Conservation (phyloP, 2,329 filamentous ascomycete species). For the Colletotrichum paranaense region DNA sequence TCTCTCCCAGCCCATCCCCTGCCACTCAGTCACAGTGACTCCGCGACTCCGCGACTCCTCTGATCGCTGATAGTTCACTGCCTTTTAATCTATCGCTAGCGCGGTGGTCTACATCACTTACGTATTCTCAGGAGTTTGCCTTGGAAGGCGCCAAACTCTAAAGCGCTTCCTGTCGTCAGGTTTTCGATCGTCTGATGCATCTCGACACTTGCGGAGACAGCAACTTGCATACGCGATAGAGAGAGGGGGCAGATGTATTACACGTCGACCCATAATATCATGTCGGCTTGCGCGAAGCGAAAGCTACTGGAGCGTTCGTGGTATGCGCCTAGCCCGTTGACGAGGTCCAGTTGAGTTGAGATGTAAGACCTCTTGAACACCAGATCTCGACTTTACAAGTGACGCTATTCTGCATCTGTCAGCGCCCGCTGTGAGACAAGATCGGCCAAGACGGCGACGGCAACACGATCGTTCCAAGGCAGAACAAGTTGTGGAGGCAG, state of each 20-base stretch:
- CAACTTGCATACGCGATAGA: background rate
- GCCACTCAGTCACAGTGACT: background rate
- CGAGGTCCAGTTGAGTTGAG: background rate
- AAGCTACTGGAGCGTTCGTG: background rate
- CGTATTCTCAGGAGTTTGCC: conserved; percentile 24
- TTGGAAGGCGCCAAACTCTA: conserved; percentile 35
- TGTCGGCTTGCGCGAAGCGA: background rate
- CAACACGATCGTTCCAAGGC: conserved; percentile 21
- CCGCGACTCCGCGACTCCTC: background rate
- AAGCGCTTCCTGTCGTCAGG: conserved; percentile 9
- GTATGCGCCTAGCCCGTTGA: background rate
- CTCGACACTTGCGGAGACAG: background rate
- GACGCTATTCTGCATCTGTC: conserved; percentile 11
- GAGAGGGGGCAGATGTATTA: background rate
- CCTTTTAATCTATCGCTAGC: conserved; percentile 21
- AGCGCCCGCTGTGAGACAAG: background rate
- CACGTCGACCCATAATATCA: background rate
- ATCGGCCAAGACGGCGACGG: conserved; percentile 27
- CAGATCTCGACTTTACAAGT: background rate
- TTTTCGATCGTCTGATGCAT: conserved; percentile 12
- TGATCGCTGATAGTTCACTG: background rate
- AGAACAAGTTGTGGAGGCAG: conserved; percentile 19
- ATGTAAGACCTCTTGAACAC: conserved; percentile 12
- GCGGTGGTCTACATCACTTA: conserved; percentile 20
- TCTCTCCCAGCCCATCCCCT: background rate